Evolutionary conservation across 805 yeast genomes (phyloP), one percentile per base, ranked within the genome.

Genomic region (Dipodascus albidus): DNA sequence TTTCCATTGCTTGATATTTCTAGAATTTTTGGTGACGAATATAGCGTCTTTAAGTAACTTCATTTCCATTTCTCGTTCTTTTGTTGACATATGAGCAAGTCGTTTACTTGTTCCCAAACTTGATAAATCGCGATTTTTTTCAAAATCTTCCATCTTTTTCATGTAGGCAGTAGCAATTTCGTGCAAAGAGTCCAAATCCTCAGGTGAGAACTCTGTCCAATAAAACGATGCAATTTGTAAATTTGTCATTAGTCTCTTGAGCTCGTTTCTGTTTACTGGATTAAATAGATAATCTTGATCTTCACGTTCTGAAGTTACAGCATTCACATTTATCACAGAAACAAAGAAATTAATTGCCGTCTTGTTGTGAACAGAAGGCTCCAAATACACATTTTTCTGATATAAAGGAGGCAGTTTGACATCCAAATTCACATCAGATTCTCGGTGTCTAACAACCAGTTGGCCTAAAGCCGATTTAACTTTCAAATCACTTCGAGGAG

Each of bases 241-340:
- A 60, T 83, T 83, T 2, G 78, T 74, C 11, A 83, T 75, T 57
- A 83, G 70, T 50, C 82, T 65, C 55, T 82, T 68, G 41, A 83
- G 64, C 56, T 81, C 82, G 19, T 64, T 64, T 47, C 79, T 69
- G 59, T 82, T 82, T 0, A 75, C 64, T 0, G 81, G 76, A 69
- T 83, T 83, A 61, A 83, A 83, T 87, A 83, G 81, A 64, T 81
- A 83, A 64, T 83, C 89, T 22, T 74, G 71, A 58, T 78, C 90
- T 2, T 71, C 74, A 50, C 88, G 66, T 61, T 83, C 87, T 0
- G 88, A 82, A 3, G 87, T 79, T 2, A 83, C 84, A 0, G 89
- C 87, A 69, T 83, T 83, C 2, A 81, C 80, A 0, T 87, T 86
- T 48, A 83, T 67, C 1, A 83, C 86, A 0, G 87, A 79, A 4